Evolutionary conservation across 257 asterid species (phyloP).

Genomic region (Solanum neorickii): DNA sequence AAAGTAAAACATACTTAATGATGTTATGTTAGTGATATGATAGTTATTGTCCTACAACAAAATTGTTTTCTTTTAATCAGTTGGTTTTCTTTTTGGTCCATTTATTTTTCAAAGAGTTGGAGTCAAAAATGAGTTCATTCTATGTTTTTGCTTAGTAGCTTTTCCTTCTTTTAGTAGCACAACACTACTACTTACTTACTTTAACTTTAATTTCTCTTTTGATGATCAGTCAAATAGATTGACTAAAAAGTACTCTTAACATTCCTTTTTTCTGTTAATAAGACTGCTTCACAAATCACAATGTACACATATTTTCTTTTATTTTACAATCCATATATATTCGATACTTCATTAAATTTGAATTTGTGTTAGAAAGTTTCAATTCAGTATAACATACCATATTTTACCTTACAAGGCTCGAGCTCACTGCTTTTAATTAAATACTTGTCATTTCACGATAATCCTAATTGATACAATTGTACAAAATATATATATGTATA

Average conservation of each 20-base stretch:
- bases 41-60: constrained; percentile 1
- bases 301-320: background rate
- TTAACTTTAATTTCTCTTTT: background rate
- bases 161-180: background rate
- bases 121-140: constrained; percentile 64
- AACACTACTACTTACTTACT: background rate
- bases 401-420: background rate
- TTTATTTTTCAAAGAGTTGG: constrained; percentile 40
- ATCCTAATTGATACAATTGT: background rate
- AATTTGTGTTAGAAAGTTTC: background rate
- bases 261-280: background rate
- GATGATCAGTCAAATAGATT: background rate
- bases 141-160: constrained; percentile 11
- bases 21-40: constrained; percentile 16
- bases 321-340: no score
- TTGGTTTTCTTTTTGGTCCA: constrained; percentile 11
- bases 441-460: background rate
- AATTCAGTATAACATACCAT: background rate
- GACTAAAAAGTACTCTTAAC: background rate
- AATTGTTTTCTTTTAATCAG: constrained; percentile 22
- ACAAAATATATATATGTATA: background rate
- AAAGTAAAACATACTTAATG: background rate
- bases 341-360: background rate
- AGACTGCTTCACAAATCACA: background rate
- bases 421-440: background rate